Evolutionary conservation across 2,329 filamentous ascomycete genomes (phyloP).

Genomic region (Scedosporium dehoogii): DNA sequence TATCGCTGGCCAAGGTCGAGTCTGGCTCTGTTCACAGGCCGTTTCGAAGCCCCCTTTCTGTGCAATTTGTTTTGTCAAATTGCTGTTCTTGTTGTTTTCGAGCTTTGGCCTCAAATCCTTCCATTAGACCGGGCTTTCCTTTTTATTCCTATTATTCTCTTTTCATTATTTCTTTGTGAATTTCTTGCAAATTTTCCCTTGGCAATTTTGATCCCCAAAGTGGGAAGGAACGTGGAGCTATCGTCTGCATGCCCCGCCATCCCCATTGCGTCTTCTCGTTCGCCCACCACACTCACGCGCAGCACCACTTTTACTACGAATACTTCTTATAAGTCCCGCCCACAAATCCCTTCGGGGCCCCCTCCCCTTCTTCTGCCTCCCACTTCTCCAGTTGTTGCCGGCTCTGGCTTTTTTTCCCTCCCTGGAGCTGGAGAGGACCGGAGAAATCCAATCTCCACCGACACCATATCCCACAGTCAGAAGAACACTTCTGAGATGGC

Average conservation of each 20-base stretch:
- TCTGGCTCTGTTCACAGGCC: neutral
- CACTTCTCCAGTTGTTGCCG: neutral
- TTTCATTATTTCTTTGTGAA: neutral
- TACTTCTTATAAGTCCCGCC: neutral
- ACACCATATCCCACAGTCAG: neutral
- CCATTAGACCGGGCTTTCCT: neutral
- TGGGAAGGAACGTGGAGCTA: neutral
- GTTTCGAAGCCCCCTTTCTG: neutral
- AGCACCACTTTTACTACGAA: no score
- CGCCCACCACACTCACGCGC: neutral
- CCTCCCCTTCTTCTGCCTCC: neutral
- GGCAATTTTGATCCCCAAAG: neutral
- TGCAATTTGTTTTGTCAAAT: neutral
- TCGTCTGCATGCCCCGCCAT: neutral
- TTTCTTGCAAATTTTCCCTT: neutral
- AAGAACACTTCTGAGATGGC: constrained; percentile 3
- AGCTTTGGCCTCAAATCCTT: neutral
- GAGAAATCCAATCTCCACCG: neutral
- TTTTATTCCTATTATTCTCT: neutral
- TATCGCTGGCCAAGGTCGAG: neutral
- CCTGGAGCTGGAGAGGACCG: neutral
- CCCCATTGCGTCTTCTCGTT: neutral
- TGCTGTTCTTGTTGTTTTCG: neutral
- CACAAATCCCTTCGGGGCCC: neutral
- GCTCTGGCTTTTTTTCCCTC: neutral